These are phyloP conservation scores for Cornus kousa DNA, from an alignment of 148 eudicot species.

Conservation along the genomic window DNA sequence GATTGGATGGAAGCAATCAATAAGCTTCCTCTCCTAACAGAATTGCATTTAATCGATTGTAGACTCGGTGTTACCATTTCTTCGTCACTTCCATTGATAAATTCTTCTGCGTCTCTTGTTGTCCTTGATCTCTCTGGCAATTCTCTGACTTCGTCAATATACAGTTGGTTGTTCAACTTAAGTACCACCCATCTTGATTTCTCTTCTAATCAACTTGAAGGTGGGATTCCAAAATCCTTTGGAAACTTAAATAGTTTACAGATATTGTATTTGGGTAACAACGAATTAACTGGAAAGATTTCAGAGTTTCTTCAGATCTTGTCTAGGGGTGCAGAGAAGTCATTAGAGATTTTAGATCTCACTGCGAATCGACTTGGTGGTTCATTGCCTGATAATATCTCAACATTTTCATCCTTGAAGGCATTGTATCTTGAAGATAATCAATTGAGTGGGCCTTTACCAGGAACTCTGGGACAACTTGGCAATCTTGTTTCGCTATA, in stretches of 20 bases:
- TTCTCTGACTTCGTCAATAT: conserved; percentile 5
- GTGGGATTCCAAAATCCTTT: conserved; percentile 4
- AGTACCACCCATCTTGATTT: conserved; percentile 15
- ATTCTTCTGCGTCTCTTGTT: conserved; percentile 15
- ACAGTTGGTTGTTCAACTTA: conserved; percentile 29
- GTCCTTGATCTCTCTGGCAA: conserved; percentile 14
- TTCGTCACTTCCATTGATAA: conserved; percentile 1
- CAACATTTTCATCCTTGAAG: conserved; percentile 4
- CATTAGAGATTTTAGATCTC: neutral
- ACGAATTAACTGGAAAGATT: conserved; percentile 5
- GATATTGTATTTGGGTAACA: neutral
- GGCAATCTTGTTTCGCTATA: conserved; percentile 1
- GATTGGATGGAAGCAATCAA: conserved; percentile 14
- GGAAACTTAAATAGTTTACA: conserved; percentile 2
- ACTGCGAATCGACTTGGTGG: conserved; percentile 4
- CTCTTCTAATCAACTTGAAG: conserved; percentile 15
- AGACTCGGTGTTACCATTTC: neutral
- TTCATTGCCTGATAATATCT: conserved; percentile 13
- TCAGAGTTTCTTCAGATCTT: conserved; percentile 7
- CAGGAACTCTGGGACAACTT: conserved; percentile 2
- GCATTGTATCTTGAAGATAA: neutral
- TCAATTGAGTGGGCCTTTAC: conserved; percentile 9
- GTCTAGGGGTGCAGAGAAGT: neutral
- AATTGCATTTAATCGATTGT: conserved; percentile 18
- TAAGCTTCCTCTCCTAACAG: conserved; percentile 17